These are phyloP conservation scores for Thalassiosira pacifica DNA, from an alignment of 352 stramenopile species.

Conservation along the genomic window DNA sequence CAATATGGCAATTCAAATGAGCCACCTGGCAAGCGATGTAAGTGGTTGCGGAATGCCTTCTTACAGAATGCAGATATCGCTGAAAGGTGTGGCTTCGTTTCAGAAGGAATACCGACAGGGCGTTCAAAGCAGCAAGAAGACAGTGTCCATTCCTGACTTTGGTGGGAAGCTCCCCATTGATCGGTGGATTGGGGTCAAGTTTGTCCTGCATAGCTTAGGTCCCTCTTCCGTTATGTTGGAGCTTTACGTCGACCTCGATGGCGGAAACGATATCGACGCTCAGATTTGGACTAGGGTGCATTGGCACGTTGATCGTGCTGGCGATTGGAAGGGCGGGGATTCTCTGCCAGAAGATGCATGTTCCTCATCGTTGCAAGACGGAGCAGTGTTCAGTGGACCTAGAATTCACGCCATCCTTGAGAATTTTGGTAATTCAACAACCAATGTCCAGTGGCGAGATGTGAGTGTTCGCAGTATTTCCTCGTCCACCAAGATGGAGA, in stretches of 20 bases:
- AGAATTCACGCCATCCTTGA: conserved; percentile 1
- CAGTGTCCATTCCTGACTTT: neutral
- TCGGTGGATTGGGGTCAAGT: conserved; percentile 24
- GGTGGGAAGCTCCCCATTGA: neutral
- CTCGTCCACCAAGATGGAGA: neutral
- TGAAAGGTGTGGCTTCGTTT: conserved; percentile 10
- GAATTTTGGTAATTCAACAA: neutral
- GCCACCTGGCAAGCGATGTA: neutral
- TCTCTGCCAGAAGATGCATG: neutral
- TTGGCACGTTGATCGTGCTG: neutral
- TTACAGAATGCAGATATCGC: conserved; percentile 4
- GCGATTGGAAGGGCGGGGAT: neutral
- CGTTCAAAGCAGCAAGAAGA: conserved; percentile 15
- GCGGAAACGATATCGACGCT: neutral
- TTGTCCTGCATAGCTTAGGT: neutral
- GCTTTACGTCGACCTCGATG: conserved; percentile 13
- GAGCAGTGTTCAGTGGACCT: neutral
- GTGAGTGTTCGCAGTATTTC: conserved; percentile 12
- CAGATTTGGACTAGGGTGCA: conserved; percentile 20
- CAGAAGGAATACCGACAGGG: conserved; percentile 14
- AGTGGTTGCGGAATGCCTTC: neutral
- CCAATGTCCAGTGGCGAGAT: neutral
- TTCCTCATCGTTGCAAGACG: conserved; percentile 1
- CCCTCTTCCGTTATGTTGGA: neutral
- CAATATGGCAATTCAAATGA: conserved; percentile 4